Evolutionary conservation across 2,329 filamentous ascomycete species (phyloP).

Genomic region (Pyricularia grisea): DNA sequence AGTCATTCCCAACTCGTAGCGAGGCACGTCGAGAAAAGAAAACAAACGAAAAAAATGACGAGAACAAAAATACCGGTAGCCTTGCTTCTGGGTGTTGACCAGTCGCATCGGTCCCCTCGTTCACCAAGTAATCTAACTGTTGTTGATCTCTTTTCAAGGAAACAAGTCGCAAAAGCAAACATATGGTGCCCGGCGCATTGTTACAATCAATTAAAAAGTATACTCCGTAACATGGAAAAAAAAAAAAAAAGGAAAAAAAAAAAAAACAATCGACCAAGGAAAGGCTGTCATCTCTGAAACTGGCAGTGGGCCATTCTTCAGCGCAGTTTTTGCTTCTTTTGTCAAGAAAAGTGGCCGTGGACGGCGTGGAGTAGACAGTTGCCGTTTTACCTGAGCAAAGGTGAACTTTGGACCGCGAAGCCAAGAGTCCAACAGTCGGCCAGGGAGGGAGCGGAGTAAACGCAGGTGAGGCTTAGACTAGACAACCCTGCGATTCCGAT

Average conservation of each 20-base stretch:
- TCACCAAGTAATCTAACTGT: neutral
- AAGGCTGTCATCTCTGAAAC: neutral
- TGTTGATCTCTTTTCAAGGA: neutral
- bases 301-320: neutral
- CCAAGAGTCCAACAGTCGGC: too few species aligned
- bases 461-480: neutral
- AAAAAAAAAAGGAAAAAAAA: neutral
- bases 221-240: neutral
- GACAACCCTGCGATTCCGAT: neutral
- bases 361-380: neutral
- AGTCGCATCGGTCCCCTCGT: neutral
- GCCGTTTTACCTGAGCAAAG: neutral
- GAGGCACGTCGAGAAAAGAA: too few species aligned
- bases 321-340: neutral
- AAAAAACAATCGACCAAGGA: neutral
- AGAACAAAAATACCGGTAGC: neutral
- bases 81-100: neutral
- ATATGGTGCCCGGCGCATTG: neutral
- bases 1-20: neutral
- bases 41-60: too few species aligned
- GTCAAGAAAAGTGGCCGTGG: neutral
- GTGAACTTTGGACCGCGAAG: neutral
- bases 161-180: neutral
- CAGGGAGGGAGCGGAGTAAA: too few species aligned
- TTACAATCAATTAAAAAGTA: neutral